Evolutionary conservation across 2,329 filamentous ascomycete species (phyloP).

Genomic region (Alternaria dauci): DNA sequence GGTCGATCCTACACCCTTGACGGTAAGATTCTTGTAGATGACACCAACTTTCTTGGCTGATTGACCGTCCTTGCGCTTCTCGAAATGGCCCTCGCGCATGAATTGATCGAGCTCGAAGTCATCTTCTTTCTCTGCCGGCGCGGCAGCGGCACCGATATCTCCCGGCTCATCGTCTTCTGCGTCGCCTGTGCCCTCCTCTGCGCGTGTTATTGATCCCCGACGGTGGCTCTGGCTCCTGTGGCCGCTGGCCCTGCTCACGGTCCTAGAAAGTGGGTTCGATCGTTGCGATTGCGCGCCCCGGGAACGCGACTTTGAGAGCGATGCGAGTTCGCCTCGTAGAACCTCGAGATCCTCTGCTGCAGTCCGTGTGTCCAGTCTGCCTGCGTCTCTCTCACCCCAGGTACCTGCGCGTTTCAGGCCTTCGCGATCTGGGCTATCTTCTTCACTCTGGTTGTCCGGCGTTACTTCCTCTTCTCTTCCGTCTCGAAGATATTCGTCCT

Average conservation of each 20-base stretch:
- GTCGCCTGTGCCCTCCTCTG: constrained; percentile 16
- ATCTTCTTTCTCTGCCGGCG: constrained; percentile 60
- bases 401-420: constrained; percentile 54
- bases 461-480: constrained; percentile 27
- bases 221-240: constrained; percentile 24
- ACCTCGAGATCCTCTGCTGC: constrained; percentile 69
- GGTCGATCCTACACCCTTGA: constrained; percentile 73
- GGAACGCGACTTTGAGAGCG: constrained; percentile 57
- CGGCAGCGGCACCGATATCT: constrained; percentile 33
- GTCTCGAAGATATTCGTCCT: constrained; percentile 31
- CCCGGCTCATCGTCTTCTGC: constrained; percentile 31
- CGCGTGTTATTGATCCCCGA: constrained; percentile 22
- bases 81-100: constrained; percentile 77
- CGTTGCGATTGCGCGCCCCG: constrained; percentile 34
- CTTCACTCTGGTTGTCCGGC: constrained; percentile 20
- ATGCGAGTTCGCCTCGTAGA: constrained; percentile 64
- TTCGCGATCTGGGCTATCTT: constrained; percentile 39
- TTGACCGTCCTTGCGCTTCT: constrained; percentile 72
- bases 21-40: constrained; percentile 77
- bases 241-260: constrained; percentile 41
- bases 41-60: constrained; percentile 82
- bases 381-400: constrained; percentile 70
- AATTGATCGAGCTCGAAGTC: constrained; percentile 75
- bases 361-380: constrained; percentile 60
- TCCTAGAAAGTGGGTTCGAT: constrained; percentile 34